Evolutionary conservation across 495 filamentous ascomycete species (phyloP).

Genomic region (Annulohypoxylon bovei): DNA sequence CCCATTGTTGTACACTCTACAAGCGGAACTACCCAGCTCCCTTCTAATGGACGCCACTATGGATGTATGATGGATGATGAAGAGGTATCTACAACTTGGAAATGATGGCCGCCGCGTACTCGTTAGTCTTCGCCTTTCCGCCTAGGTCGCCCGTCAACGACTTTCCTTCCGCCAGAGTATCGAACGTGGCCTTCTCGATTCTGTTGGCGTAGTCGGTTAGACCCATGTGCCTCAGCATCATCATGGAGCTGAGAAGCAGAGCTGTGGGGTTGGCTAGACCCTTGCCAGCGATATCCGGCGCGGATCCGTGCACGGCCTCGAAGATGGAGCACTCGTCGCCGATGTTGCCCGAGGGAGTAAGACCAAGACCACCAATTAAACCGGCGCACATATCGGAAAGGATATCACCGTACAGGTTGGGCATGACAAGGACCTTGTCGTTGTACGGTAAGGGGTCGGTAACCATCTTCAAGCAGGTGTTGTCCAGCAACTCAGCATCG

Average conservation of each 20-base stretch:
- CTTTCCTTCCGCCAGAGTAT: slow-evolving; percentile 94
- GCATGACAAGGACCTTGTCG: slow-evolving; percentile 99
- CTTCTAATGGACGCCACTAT: slow-evolving; percentile 42
- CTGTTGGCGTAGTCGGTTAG: slow-evolving; percentile 82
- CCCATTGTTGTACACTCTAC: slow-evolving; percentile 44
- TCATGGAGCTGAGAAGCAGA: slow-evolving; percentile 55
- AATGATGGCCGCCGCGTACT: slow-evolving; percentile 93
- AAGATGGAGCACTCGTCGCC: slow-evolving; percentile 99
- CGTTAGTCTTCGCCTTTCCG: slow-evolving; percentile 89
- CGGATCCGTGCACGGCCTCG: slow-evolving; percentile 98
- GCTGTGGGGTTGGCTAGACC: slow-evolving; percentile 41
- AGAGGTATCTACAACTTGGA: slow-evolving; percentile 69
- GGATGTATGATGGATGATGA: slow-evolving; percentile 34
- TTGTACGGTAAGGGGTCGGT: slow-evolving; percentile 95
- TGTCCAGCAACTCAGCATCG: slow-evolving; percentile 96
- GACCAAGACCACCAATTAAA: slow-evolving; percentile 94
- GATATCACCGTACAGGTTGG: slow-evolving; percentile 99
- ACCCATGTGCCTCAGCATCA: slow-evolving; percentile 99
- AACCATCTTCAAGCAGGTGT: slow-evolving; percentile 97
- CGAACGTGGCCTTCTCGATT: slow-evolving; percentile 95
- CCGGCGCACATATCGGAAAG: slow-evolving; percentile 99
- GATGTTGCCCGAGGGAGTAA: slow-evolving; percentile 98
- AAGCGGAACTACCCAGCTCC: slow-evolving; percentile 30
- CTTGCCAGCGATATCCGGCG: slow-evolving; percentile 97
- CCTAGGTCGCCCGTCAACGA: slow-evolving; percentile 93